These are phyloP conservation scores for Tetrahymena malaccensis DNA, from an alignment of 73 alveolate species.

Conservation along the genomic window DNA sequence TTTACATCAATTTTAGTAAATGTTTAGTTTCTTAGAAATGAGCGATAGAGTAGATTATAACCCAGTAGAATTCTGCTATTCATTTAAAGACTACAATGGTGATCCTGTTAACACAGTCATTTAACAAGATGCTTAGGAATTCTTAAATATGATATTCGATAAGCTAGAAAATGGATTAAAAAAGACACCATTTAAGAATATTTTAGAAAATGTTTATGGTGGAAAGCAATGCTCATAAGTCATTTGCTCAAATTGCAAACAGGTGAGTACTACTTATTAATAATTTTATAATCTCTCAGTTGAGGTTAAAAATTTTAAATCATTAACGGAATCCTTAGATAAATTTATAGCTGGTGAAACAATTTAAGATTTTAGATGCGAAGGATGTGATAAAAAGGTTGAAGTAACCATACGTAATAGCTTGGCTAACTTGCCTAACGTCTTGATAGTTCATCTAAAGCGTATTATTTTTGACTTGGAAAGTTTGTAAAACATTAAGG, in stretches of 20 bases:
- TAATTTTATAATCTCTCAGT: constrained; percentile 81
- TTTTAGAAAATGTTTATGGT: constrained; percentile 85
- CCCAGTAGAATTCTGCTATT: constrained; percentile 86
- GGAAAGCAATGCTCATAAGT: constrained; percentile 87
- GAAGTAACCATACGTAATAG: constrained; percentile 79
- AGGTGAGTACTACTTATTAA: constrained; percentile 67
- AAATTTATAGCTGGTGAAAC: constrained; percentile 78
- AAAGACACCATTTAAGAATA: constrained; percentile 76
- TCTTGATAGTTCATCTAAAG: constrained; percentile 84
- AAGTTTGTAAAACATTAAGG: constrained; percentile 84
- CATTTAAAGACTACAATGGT: constrained; percentile 95
- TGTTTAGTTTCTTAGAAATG: constrained; percentile 87
- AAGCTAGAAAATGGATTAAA: constrained; percentile 83
- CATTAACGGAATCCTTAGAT: constrained; percentile 74
- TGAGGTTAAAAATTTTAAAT: constrained; percentile 83
- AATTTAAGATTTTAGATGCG: constrained; percentile 89
- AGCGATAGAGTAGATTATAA: constrained; percentile 85
- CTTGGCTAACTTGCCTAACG: constrained; percentile 88
- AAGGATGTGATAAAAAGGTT: constrained; percentile 84
- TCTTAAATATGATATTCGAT: constrained; percentile 88
- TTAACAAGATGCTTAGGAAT: constrained; percentile 96
- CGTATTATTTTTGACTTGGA: constrained; percentile 92
- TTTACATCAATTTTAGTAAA: constrained; percentile 82
- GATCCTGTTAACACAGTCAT: constrained; percentile 88
- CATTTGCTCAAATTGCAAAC: constrained; percentile 78